phyloP scores from a whole-genome alignment of 2,329 filamentous ascomycete species.

The Zasmidium cellare region DNA sequence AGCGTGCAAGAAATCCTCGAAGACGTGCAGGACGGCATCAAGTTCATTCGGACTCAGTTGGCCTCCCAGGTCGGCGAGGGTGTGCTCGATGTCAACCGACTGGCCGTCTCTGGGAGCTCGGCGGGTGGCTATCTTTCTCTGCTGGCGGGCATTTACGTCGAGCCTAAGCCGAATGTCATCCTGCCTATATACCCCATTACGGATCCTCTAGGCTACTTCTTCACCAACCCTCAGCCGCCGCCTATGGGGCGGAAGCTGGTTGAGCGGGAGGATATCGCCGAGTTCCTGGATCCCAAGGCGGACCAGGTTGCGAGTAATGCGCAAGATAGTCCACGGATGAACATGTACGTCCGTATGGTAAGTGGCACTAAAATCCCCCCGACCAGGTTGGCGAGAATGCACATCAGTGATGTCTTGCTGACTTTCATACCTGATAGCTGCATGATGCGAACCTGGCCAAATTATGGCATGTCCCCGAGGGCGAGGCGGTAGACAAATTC shows the following conservation, averaged over 20 bases:
- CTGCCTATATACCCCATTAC: constrained; percentile 35
- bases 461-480: constrained; percentile 24
- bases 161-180: constrained; percentile 35
- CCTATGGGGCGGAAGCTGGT: constrained; percentile 18
- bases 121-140: constrained; percentile 34
- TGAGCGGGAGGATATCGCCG: constrained; percentile 17
- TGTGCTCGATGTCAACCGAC: constrained; percentile 20
- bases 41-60: constrained; percentile 27
- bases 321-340: constrained; percentile 13
- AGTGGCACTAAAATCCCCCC: neutral
- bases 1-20: constrained; percentile 31
- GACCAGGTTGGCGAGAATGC: no score
- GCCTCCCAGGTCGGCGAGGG: constrained; percentile 15
- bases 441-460: constrained; percentile 28
- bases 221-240: constrained; percentile 30
- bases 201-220: constrained; percentile 33
- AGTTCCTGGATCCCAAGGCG: constrained; percentile 25
- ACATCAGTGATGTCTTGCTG: neutral
- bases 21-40: constrained; percentile 31
- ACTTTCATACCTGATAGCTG: constrained; percentile 5
- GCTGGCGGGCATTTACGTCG: constrained; percentile 31
- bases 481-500: constrained; percentile 23
- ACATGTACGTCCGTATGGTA: constrained; percentile 31
- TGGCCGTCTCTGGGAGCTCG: constrained; percentile 32
- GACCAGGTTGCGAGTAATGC: constrained; percentile 27